Conservation (phyloP, 108 stramenopile species). For the Nitzschia sp. region DNA sequence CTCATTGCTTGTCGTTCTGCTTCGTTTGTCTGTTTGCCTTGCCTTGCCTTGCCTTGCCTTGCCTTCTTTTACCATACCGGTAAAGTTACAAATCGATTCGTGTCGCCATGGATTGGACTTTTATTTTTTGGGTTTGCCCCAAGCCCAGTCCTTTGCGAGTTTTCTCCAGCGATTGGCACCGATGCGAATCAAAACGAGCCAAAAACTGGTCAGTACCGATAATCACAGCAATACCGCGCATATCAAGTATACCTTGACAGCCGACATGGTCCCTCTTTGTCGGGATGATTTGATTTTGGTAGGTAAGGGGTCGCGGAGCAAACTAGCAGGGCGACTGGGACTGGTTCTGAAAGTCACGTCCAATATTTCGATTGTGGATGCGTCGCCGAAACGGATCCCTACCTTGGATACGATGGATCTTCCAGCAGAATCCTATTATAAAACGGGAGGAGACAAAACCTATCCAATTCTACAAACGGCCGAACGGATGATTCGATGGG, state of each 20-base stretch:
- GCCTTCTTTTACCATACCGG: too few relatives aligned
- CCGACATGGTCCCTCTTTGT: constrained; percentile 96
- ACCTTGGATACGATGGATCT: constrained; percentile 34
- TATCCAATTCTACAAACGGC: constrained; percentile 66
- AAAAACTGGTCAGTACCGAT: constrained; percentile 94
- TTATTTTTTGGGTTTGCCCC: constrained; percentile 81
- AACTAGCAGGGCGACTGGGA: constrained; percentile 71
- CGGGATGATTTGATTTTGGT: constrained; percentile 95
- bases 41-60: too few relatives aligned
- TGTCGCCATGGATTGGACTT: constrained; percentile 96
- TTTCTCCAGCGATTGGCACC: constrained; percentile 89
- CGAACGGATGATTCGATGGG: constrained; percentile 74
- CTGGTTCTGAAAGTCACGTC: constrained; percentile 70
- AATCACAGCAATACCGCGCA: constrained; percentile 91
- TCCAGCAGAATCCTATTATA: constrained; percentile 60
- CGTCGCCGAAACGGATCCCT: constrained; percentile 59
- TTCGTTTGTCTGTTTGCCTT: too few relatives aligned
- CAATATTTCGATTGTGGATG: constrained; percentile 67
- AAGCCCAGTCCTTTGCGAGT: constrained; percentile 85
- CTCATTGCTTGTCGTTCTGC: too few relatives aligned
- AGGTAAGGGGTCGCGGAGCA: constrained; percentile 70
- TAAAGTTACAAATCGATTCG: constrained; percentile 84
- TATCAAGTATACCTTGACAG: constrained; percentile 89
- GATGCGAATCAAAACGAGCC: constrained; percentile 79
- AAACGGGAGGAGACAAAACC: constrained; percentile 66